phyloP scores from a whole-genome alignment of 768 basidiomycete species.

The Steccherinum ochraceum region DNA sequence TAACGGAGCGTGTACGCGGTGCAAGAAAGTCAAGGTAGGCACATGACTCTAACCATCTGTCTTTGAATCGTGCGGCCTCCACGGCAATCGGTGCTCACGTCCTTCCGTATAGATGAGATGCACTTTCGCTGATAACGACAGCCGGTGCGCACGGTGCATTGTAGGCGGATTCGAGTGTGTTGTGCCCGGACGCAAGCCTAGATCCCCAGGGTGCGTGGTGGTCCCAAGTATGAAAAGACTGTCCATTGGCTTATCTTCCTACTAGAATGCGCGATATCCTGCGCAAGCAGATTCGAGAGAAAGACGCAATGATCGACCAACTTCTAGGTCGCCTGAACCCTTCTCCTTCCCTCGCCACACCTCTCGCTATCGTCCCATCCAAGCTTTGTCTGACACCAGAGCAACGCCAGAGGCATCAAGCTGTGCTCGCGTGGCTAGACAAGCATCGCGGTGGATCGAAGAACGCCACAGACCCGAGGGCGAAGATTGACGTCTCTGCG shows the following conservation, averaged over 20 bases:
- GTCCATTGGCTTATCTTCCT: too few species aligned
- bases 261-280: conserved; percentile 19
- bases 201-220: conserved; percentile 24
- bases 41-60: too few species aligned
- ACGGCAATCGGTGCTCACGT: neutral
- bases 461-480: too few species aligned
- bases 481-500: conserved; percentile 19
- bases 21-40: conserved; percentile 13
- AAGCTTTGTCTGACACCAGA: conserved; percentile 12
- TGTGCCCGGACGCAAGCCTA: conserved; percentile 22
- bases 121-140: conserved; percentile 12
- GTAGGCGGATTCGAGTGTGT: conserved; percentile 18
- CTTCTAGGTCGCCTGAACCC: conserved; percentile 17
- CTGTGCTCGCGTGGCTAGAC: conserved; percentile 22
- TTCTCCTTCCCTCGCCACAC: conserved; percentile 17
- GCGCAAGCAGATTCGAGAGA: conserved; percentile 22
- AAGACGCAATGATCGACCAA: conserved; percentile 19
- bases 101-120: conserved; percentile 16
- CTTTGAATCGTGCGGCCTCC: neutral
- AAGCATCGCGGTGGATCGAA: conserved; percentile 14
- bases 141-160: conserved; percentile 12
- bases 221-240: too few species aligned
- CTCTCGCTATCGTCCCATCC: conserved; percentile 19
- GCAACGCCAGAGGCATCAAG: conserved; percentile 19
- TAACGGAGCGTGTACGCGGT: conserved; percentile 12